Evolutionary conservation across 2,329 filamentous ascomycete genomes (phyloP), one percentile per base, ranked within the genome.

Genomic region (Penicillium sp.): DNA sequence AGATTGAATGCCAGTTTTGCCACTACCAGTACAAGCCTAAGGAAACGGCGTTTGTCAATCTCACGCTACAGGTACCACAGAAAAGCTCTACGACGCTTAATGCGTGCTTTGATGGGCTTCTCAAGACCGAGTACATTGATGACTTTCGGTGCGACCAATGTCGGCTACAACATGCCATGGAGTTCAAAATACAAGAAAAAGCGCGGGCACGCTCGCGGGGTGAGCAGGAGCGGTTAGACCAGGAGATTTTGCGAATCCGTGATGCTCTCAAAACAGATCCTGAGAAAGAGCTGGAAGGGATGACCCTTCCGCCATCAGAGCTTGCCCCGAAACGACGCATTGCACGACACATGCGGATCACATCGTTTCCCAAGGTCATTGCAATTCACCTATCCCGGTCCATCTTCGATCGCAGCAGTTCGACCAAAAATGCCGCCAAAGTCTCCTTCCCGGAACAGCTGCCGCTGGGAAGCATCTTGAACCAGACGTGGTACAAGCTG

Each of bases 81-180:
- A 77, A 82, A 45, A 80, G 75, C 34, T 84, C 85, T 2, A 89
- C 89, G 0, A 83, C 86, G 0, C 73, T 98, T 11, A 88, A 84
- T 57, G 74, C 80, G 6, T 98, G 92, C 63, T 92, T 98, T 54
- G 92, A 98, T 55, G 85, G 85, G 27, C 82, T 95, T 64, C 82
- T 98, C 51, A 95, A 95, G 66, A 87, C 86, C 0, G 92, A 98
- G 63, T 84, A 88, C 60, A 95, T 98, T 49, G 90, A 96, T 47
- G 92, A 95, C 60, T 98, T 93, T 71, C 89, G 85, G 52, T 98
- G 92, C 67, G 92, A 95, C 55, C 85, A 81, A 65, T 98, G 92
- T 59, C 80, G 88, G 14, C 72, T 98, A n/a, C 66, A 85, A 29
- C 84, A 95, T 61, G 88, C 88, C 3, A 68, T 85, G 36, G 71